Percentiles rank a stretch among this genome's conserved stretches.
phyloP scores from a whole-genome alignment of 495 filamentous ascomycete genomes.

The Penicillium verhagenii region DNA sequence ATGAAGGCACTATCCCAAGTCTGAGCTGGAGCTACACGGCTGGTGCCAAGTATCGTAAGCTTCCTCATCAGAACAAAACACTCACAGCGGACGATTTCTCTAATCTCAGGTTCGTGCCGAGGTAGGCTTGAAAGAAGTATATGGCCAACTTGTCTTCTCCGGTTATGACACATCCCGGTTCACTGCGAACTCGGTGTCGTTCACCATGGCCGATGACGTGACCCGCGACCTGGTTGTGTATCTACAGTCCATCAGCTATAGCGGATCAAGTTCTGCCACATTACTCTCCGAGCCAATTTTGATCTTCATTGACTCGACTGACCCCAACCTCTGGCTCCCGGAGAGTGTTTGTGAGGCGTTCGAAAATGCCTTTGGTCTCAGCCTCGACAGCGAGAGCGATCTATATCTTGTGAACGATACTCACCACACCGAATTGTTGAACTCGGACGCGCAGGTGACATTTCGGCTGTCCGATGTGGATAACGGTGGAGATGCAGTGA shows the following conservation, averaged over 20 bases:
- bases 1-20: slow-evolving; percentile 54
- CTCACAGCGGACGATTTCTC: neutral
- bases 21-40: slow-evolving; percentile 68
- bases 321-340: slow-evolving; percentile 68
- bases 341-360: slow-evolving; percentile 59
- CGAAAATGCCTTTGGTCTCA: slow-evolving; percentile 57
- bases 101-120: neutral
- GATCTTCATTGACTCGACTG: slow-evolving; percentile 62
- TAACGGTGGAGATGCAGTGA: slow-evolving; percentile 45
- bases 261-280: slow-evolving; percentile 38
- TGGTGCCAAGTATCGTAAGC: slow-evolving; percentile 60
- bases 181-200: slow-evolving; percentile 50
- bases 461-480: slow-evolving; percentile 56
- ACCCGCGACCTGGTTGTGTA: slow-evolving; percentile 50
- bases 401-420: slow-evolving; percentile 40
- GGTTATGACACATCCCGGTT: slow-evolving; percentile 64
- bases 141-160: slow-evolving; percentile 59
- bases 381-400: slow-evolving; percentile 34
- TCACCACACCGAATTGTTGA: slow-evolving; percentile 47
- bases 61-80: neutral
- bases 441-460: slow-evolving; percentile 44
- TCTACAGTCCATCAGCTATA: slow-evolving; percentile 48
- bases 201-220: slow-evolving; percentile 45
- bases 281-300: slow-evolving; percentile 31
- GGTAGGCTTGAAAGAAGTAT: slow-evolving; percentile 43